Base-by-base conservation (phyloP, 148 eudicot species). In the Spergularia marina region DNA sequence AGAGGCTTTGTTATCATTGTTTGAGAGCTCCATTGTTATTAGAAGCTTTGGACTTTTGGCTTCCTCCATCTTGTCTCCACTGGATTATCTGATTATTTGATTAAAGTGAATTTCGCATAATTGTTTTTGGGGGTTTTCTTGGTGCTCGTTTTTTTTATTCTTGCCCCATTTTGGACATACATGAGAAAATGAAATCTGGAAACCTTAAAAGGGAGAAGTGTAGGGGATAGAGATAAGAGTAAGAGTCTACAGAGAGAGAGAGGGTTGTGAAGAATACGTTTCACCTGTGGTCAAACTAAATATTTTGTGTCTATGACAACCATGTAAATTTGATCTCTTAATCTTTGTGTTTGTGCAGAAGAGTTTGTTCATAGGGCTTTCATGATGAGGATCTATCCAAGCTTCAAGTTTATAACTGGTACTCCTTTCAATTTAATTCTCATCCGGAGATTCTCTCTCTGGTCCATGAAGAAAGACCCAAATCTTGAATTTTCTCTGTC, bases 381-480 rank as follows among this genome's bases (percentile, higher is more conserved):
- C 64, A 66, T 80, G 18, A n/a, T 39, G 30, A 58, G 72, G 69
- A 53, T 41, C 1, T 64, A 53, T 64, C 53, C 41, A 49, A 64
- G 49, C 47, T 65, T 58, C n/a, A 76, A 76, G 64, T 53, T 11
- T 44, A n/a, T 44, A 52, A 59, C 18, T 18, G 39, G 56, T 40
- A 53, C 64, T 12, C 55, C 63, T 65, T 53, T 13, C 30, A 59
- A 53, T 60, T 13, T 16, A 16, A 68, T n/a, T 74, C 68, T 74
- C 30, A 25, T 77, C 44, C 81, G 92, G 57, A 77, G 81, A 58
- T 90, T 90, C 39, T 81, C 96, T 39, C 87, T 91, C 2, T 91
- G 98, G 97, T 90, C 98, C 41, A 90, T 90, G 97, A 94, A 91
- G 85, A 94, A 94, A 84, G 96, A 91, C 78, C 97, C 96, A 12